phyloP scores from a whole-genome alignment of 352 stramenopile species.

The Phytophthora hibernalis region DNA sequence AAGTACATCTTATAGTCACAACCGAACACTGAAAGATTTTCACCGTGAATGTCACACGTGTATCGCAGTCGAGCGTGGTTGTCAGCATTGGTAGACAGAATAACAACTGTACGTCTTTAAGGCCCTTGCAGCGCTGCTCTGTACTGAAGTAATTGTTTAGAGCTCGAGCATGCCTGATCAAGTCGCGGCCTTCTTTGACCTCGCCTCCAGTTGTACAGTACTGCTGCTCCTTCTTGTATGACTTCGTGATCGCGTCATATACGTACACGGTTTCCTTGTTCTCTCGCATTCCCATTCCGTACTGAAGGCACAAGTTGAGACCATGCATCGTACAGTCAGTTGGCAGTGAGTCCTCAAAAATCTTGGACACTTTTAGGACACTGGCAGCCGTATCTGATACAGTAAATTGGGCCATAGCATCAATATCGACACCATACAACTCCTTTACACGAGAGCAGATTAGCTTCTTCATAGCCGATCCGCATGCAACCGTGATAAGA shows the following conservation, averaged over 20 bases:
- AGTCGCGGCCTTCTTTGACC: not conserved
- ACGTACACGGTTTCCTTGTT: constrained; percentile 2
- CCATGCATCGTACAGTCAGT: constrained; percentile 13
- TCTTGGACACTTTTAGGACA: not conserved
- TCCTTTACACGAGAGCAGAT: constrained; percentile 4
- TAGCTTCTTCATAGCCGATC: constrained; percentile 7
- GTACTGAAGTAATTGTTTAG: constrained; percentile 12
- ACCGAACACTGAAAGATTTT: constrained; percentile 1
- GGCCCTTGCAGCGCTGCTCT: not conserved
- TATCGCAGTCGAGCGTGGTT: not conserved
- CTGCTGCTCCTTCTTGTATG: not conserved
- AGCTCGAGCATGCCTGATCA: not conserved
- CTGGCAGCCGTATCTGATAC: not conserved
- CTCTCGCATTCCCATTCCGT: constrained; percentile 1
- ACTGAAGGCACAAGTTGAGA: constrained; percentile 1
- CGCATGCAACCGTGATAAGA: constrained; percentile 12
- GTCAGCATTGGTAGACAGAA: not conserved
- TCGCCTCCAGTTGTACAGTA: not conserved
- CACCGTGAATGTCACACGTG: not conserved
- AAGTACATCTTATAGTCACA: too few relatives aligned
- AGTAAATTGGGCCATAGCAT: not conserved
- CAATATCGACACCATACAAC: constrained; percentile 3
- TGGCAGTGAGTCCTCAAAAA: constrained; percentile 1
- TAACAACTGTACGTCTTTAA: not conserved
- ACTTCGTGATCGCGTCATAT: constrained; percentile 1